Conservation (phyloP, 139 green algal genomes). For the Chlamydomonas schloesseri region DNA sequence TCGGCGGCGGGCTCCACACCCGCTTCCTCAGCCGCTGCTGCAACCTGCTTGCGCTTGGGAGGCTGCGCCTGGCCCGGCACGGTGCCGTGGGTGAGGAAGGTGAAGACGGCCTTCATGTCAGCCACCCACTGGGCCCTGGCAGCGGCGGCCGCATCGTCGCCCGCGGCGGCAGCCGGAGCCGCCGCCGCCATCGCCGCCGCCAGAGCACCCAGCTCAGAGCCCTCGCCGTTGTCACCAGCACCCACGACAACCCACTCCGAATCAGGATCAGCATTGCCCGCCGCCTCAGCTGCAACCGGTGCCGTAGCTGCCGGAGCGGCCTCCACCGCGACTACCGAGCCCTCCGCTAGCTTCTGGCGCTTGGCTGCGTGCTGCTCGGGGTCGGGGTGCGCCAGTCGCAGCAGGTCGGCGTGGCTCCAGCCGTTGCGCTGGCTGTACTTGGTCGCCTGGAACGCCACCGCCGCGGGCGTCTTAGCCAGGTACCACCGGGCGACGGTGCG, state of each 20-base stretch:
- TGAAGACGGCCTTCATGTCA: not conserved
- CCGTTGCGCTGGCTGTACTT: slow-evolving; percentile 19
- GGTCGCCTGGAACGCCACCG: slow-evolving; percentile 14
- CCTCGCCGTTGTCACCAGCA: not conserved
- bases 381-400: not conserved
- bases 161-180: not conserved
- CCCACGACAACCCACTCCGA: not conserved
- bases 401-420: slow-evolving; percentile 16
- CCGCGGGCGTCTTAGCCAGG: not conserved
- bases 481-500: not conserved
- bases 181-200: not conserved
- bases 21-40: not conserved
- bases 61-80: not conserved
- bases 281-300: not conserved
- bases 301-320: not conserved
- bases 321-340: not conserved
- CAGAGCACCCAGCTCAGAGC: not conserved
- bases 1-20: not conserved
- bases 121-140: not conserved
- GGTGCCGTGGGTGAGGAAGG: not conserved
- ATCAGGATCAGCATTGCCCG: not conserved
- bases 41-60: not conserved
- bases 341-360: not conserved
- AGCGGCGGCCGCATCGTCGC: not conserved
- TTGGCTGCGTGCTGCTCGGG: not conserved